Conservation (phyloP, 2,329 filamentous ascomycete species). For the Claviceps cyperi region DNA sequence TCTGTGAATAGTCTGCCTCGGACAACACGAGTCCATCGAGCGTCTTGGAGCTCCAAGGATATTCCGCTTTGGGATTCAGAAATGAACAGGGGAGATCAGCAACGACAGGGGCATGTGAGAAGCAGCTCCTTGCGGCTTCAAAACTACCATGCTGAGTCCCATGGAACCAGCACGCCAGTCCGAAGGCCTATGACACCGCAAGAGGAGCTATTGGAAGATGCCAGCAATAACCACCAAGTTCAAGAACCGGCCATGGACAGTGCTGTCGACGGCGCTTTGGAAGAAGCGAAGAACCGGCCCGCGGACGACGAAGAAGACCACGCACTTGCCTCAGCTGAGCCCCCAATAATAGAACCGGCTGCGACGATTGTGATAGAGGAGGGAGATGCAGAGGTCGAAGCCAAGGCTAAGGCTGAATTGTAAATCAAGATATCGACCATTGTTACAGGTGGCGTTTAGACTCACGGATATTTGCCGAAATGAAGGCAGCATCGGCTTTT, state of each 20-base stretch:
- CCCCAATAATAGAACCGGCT: no score
- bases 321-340: not conserved
- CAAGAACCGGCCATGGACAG: not conserved
- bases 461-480: no score
- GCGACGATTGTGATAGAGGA: not conserved
- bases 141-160: slow-evolving; percentile 10
- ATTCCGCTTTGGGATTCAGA: slow-evolving; percentile 29
- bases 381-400: not conserved
- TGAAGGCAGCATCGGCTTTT: no score
- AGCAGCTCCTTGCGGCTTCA: slow-evolving; percentile 19
- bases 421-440: not conserved
- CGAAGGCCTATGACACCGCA: slow-evolving; percentile 19
- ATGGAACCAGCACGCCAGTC: slow-evolving; percentile 6
- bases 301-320: not conserved
- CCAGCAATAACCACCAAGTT: not conserved
- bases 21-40: slow-evolving; percentile 32
- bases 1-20: slow-evolving; percentile 33
- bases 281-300: not conserved
- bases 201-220: slow-evolving; percentile 12
- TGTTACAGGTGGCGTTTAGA: no score
- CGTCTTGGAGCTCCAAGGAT: slow-evolving; percentile 38
- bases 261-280: no score
- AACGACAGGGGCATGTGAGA: slow-evolving; percentile 15
- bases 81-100: slow-evolving; percentile 18
- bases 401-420: not conserved